Evolutionary conservation across 352 stramenopile genomes (phyloP), one percentile per base, ranked within the genome.

Genomic region (Phytopythium kandeliae): DNA sequence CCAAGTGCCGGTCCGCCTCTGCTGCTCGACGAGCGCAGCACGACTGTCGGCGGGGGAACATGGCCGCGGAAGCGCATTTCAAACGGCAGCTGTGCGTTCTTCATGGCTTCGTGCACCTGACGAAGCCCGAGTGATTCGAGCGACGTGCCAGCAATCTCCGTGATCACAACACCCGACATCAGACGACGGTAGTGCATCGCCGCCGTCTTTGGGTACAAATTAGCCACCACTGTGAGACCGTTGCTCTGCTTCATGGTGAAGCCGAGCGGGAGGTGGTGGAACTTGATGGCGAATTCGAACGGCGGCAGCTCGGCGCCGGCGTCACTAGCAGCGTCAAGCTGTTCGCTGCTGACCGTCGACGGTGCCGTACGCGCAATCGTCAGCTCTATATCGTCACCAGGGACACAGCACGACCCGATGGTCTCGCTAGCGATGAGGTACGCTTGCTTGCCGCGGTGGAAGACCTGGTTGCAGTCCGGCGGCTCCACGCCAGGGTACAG

Each of bases 51-150:
- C 8, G 44, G 44, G 25, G 44, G 44, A 17, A 51, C 11, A n/a
- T 51, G 51, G 38, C 69, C 76, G 10, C 66, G 63, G 28, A 95
- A 95, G 9, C 48, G 47, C 37, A 93, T 93, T 21, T 70, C 60
- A 30, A 95, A 55, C 13, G 85, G 85, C 34, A 92, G 62, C 31
- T 56, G 58, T n/a, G 78, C 80, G 26, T 83, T 82, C 54, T 82
- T 85, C 48, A 95, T 93, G 24, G 92, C 50, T 28, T 89, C 81
- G 61, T 95, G 85, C 43, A 93, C 80, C 34, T 95, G 80, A 8
- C 82, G 85, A 46, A 95, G 71, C 4, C 83, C 80, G 28, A 89
- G 67, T 28, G 73, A 63, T 33, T 74, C 69, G 4, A 95, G 57
- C 33, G 62, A 51, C 15, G 63, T 76, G 35, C 71, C 76, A 8